phyloP scores from a whole-genome alignment of 352 stramenopile genomes.

The Pythium sukuiense region DNA sequence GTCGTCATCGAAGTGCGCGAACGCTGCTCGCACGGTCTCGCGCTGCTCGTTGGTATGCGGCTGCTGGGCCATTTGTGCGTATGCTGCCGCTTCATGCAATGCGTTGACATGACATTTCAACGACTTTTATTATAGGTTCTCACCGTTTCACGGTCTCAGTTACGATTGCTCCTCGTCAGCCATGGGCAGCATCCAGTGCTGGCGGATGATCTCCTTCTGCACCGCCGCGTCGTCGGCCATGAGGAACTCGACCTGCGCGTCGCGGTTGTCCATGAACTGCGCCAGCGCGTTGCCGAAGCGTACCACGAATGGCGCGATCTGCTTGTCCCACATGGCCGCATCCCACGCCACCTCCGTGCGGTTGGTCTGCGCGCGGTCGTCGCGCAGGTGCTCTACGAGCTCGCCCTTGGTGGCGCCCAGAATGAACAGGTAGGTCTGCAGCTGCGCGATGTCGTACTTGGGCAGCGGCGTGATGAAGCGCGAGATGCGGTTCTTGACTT shows the following conservation, averaged over 20 bases:
- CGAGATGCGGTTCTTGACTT: slow-evolving; percentile 84
- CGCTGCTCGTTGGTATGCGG: slow-evolving; percentile 37
- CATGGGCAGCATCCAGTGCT: slow-evolving; percentile 51
- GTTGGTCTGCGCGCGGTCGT: slow-evolving; percentile 57
- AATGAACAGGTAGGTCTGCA: slow-evolving; percentile 88
- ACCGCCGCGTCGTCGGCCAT: slow-evolving; percentile 39
- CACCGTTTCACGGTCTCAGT: slow-evolving; percentile 4
- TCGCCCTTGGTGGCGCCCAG: slow-evolving; percentile 63
- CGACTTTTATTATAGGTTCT: background rate
- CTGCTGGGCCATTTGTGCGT: background rate
- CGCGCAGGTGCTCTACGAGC: slow-evolving; percentile 77
- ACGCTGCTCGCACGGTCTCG: slow-evolving; percentile 55
- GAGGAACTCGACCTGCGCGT: slow-evolving; percentile 51
- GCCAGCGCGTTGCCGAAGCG: slow-evolving; percentile 68
- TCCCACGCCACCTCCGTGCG: slow-evolving; percentile 73
- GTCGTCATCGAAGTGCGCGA: slow-evolving; percentile 62
- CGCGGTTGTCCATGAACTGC: slow-evolving; percentile 71
- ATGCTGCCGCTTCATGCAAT: background rate
- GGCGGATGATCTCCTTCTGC: slow-evolving; percentile 73
- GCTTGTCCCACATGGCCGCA: slow-evolving; percentile 55
- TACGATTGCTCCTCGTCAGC: background rate
- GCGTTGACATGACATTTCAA: background rate
- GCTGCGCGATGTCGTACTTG: slow-evolving; percentile 77
- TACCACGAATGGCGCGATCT: slow-evolving; percentile 68
- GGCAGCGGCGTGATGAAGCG: slow-evolving; percentile 72